Percentiles rank a stretch among this genome's conserved stretches.
Evolutionary conservation across 192 early-diverging fungal species (phyloP).

Genomic region (Radiomyces spectabilis): DNA sequence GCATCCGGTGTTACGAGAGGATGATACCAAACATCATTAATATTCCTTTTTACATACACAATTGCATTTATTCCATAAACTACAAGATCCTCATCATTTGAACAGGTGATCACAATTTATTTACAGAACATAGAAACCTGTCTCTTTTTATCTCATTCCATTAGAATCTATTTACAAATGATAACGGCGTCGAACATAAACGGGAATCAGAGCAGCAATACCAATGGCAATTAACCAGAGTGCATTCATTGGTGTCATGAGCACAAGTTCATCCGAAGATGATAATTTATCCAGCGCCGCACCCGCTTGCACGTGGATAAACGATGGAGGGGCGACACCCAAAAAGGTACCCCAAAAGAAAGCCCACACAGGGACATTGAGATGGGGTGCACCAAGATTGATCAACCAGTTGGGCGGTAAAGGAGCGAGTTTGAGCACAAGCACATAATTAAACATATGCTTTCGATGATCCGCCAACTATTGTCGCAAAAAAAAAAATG

Average conservation of each 20-base stretch:
- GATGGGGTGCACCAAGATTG: slow-evolving; percentile 49
- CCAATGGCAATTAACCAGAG: slow-evolving; percentile 35
- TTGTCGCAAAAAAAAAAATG: too few species aligned
- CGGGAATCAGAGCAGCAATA: slow-evolving; percentile 38
- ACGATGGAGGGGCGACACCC: slow-evolving; percentile 39
- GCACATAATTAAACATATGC: slow-evolving; percentile 51
- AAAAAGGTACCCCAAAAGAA: slow-evolving; percentile 50
- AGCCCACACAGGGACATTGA: slow-evolving; percentile 40
- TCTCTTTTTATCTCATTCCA: too few species aligned
- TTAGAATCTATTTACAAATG: too few species aligned
- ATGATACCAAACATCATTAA: too few species aligned
- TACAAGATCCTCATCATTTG: too few species aligned
- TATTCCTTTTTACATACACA: too few species aligned
- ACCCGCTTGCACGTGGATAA: slow-evolving; percentile 53
- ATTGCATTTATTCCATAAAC: too few species aligned
- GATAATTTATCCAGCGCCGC: slow-evolving; percentile 40
- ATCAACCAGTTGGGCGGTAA: slow-evolving; percentile 55
- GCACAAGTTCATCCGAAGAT: slow-evolving; percentile 34
- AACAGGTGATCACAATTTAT: too few species aligned
- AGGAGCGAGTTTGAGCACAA: slow-evolving; percentile 44
- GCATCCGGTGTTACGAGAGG: too few species aligned
- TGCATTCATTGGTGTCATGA: slow-evolving; percentile 41
- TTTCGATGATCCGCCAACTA: slow-evolving; percentile 37
- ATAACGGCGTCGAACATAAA: slow-evolving; percentile 27
- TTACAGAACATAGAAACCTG: too few species aligned